These are phyloP conservation scores for Aspergillus tubingensis DNA, from an alignment of 2,329 filamentous ascomycete species.

Conservation along the genomic window DNA sequence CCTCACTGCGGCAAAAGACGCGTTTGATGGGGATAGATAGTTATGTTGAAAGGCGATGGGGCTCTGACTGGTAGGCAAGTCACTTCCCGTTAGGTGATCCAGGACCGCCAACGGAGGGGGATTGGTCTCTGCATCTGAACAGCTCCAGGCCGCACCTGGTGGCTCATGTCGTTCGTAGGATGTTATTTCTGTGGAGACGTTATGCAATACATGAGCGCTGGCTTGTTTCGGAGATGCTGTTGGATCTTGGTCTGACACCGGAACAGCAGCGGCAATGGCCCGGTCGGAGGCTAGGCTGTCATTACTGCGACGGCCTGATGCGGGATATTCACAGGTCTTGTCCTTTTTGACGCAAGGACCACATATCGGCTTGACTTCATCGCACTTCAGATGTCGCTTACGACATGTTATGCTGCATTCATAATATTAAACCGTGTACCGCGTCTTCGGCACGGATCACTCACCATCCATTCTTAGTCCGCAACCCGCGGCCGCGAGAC, in stretches of 20 bases:
- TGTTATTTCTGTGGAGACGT: background rate
- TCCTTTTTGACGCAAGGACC: slow-evolving; percentile 30
- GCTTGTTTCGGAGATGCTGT: background rate
- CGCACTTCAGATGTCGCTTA: slow-evolving; percentile 33
- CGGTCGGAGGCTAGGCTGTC: background rate
- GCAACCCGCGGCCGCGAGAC: slow-evolving; percentile 31
- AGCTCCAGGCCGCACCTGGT: background rate
- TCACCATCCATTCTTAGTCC: slow-evolving; percentile 32
- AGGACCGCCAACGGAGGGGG: background rate
- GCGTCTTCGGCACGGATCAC: slow-evolving; percentile 9
- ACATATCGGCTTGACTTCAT: slow-evolving; percentile 26
- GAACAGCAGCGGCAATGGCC: background rate
- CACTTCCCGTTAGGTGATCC: background rate
- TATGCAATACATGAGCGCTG: background rate
- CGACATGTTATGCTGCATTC: slow-evolving; percentile 29
- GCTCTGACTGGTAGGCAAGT: background rate
- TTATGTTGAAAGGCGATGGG: background rate
- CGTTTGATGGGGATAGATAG: slow-evolving; percentile 23
- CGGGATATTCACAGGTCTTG: slow-evolving; percentile 25
- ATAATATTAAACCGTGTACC: background rate
- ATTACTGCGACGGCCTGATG: background rate
- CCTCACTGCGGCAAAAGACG: slow-evolving; percentile 46
- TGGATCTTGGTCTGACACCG: background rate
- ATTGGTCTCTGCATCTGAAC: background rate
- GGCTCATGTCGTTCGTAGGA: background rate